Base-by-base conservation (phyloP, 2,329 filamentous ascomycete species). In the Penicillium verrucosum region DNA sequence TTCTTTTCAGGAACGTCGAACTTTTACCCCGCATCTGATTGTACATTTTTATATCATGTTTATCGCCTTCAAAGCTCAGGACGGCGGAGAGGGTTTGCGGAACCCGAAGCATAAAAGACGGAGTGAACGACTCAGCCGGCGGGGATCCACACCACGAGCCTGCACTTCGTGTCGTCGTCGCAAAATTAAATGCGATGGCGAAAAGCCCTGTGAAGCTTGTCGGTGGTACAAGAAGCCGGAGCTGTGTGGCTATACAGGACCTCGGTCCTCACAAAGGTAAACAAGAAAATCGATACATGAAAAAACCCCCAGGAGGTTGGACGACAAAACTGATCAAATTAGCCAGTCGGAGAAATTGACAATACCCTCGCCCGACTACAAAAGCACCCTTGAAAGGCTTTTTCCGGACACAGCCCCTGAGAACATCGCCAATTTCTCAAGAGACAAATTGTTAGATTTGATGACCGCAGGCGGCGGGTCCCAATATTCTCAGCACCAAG, bases 101-200 rank as follows among this genome's bases (percentile, higher is more conserved):
- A 60, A 56, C 23, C 60, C 60, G 12, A 62, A 61, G 12, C 50
- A 44, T 21, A 42, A 54, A 21, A 54, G 43, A n/a, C 46, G 30
- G 25, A 47, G 45, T 32, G 46, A 54, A 46, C 46, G 50, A n/a
- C 41, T 53, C 32, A 46, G 50, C 2, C 53, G 53, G 2, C 50
- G 59, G 11, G 57, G 53, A 3, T 51, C 51, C n/a, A 50, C 48
- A 18, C 49, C 51, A 6, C 65, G 67, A 30, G 88, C 88, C 29
- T 90, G 88, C 70, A 84, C 87, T 46, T 87, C 89, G 66, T 90
- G 89, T 75, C 87, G 90, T 70, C 81, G 88, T 59, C 82, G 89
- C 58, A 92, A 92, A 74, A 92, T 92, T 44, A 85, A 89, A 60
- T 92, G 89, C 69, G 88, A 91, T 75, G 89, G 89, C 57, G 82